phyloP scores from a whole-genome alignment of 2,329 filamentous ascomycete species.

The Ophiocordyceps camponoti-leonardi region DNA sequence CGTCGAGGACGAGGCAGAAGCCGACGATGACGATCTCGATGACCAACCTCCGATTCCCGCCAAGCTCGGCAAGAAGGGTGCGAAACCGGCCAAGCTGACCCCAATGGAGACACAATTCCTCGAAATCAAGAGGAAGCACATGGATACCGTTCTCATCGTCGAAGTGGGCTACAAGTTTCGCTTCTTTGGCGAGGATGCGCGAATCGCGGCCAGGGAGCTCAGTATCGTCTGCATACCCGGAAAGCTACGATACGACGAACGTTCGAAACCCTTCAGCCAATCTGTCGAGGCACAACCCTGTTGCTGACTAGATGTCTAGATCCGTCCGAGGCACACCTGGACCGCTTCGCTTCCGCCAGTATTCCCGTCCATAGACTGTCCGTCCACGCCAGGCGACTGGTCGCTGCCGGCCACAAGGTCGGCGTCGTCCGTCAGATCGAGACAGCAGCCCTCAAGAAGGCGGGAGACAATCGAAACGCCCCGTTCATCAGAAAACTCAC shows the following conservation, averaged over 20 bases:
- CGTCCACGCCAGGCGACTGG: constrained; percentile 85
- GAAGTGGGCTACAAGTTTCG: constrained; percentile 97
- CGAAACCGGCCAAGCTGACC: constrained; percentile 65
- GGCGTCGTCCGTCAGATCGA: constrained; percentile 89
- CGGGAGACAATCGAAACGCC: constrained; percentile 80
- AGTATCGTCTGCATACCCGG: constrained; percentile 95
- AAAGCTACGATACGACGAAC: constrained; percentile 87
- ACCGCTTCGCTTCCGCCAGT: constrained; percentile 86
- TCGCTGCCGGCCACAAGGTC: constrained; percentile 87
- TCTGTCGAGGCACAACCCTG: too few species aligned
- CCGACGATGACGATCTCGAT: constrained; percentile 38
- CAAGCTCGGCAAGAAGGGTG: constrained; percentile 46
- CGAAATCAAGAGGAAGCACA: constrained; percentile 80
- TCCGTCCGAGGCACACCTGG: constrained; percentile 78
- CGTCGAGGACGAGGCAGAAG: constrained; percentile 35
- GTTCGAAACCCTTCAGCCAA: constrained; percentile 19
- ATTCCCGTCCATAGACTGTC: constrained; percentile 83
- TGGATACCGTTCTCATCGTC: constrained; percentile 78
- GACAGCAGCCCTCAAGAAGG: constrained; percentile 89
- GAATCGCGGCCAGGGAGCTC: constrained; percentile 73
- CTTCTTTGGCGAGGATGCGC: constrained; percentile 91
- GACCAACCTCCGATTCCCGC: constrained; percentile 26
- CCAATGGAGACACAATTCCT: constrained; percentile 89
- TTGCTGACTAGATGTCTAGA: constrained; percentile 23
- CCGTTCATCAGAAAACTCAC: constrained; percentile 88